phyloP scores from a whole-genome alignment of 2,329 filamentous ascomycete species.

The Rhinocladiella similis region DNA sequence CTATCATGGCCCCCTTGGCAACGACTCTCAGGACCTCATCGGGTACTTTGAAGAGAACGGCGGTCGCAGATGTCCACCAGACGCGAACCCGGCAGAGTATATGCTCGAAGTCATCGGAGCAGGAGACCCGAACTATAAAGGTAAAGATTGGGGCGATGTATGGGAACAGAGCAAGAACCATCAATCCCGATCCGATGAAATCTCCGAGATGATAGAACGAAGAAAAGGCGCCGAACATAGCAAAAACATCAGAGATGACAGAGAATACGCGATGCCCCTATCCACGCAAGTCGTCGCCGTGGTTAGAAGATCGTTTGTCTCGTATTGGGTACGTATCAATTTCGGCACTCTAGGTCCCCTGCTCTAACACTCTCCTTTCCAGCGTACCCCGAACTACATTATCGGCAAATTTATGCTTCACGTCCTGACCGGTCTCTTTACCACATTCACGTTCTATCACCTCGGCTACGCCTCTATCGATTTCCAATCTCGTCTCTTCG shows the following conservation, averaged over 20 bases:
- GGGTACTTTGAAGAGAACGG: slow-evolving; percentile 59
- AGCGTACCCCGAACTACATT: slow-evolving; percentile 61
- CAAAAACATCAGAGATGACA: slow-evolving; percentile 50
- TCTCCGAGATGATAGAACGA: slow-evolving; percentile 52
- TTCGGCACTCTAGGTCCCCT: background rate
- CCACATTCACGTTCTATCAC: slow-evolving; percentile 70
- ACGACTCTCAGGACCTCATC: slow-evolving; percentile 68
- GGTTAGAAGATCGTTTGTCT: slow-evolving; percentile 58
- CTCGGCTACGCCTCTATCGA: slow-evolving; percentile 59
- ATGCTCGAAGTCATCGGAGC: slow-evolving; percentile 58
- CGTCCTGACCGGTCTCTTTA: slow-evolving; percentile 65
- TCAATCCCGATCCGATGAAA: slow-evolving; percentile 49
- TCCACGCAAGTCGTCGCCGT: slow-evolving; percentile 55
- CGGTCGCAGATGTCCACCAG: slow-evolving; percentile 57
- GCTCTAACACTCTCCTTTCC: background rate
- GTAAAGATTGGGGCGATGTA: slow-evolving; percentile 63
- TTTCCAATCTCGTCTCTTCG: slow-evolving; percentile 71
- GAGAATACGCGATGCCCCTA: slow-evolving; percentile 65
- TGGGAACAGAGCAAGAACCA: slow-evolving; percentile 59
- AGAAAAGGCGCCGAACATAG: slow-evolving; percentile 43
- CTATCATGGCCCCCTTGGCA: slow-evolving; percentile 84
- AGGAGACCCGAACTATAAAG: slow-evolving; percentile 60
- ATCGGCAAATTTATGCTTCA: slow-evolving; percentile 62
- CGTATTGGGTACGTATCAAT: slow-evolving; percentile 55
- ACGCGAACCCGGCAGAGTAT: slow-evolving; percentile 56